A percentile compares a stretch with the other conserved stretches of the same genome.
phyloP scores from a whole-genome alignment of 2,329 filamentous ascomycete genomes.

The Ascochyta rabiei region DNA sequence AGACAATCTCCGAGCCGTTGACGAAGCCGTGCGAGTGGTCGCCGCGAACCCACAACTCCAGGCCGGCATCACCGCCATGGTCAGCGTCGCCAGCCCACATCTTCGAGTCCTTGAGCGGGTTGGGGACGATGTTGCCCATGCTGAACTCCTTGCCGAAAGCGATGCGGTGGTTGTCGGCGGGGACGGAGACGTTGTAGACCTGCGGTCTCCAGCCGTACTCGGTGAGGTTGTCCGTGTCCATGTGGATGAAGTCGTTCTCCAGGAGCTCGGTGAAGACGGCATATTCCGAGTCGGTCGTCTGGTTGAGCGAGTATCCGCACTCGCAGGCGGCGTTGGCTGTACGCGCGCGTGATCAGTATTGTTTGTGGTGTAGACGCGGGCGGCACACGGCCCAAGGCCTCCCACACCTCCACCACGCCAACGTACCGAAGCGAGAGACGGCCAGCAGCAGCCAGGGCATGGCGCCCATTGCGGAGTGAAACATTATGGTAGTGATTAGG shows the following conservation, averaged over 20 bases:
- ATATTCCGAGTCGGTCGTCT: slow-evolving; percentile 48
- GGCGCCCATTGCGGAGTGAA: slow-evolving; percentile 27
- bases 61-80: slow-evolving; percentile 50
- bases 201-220: slow-evolving; percentile 67
- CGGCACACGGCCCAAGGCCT: background rate
- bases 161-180: slow-evolving; percentile 62
- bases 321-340: slow-evolving; percentile 63
- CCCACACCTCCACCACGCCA: background rate
- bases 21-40: slow-evolving; percentile 58
- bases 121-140: slow-evolving; percentile 62
- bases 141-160: slow-evolving; percentile 69
- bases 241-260: slow-evolving; percentile 73
- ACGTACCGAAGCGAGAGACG: slow-evolving; percentile 42
- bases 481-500: slow-evolving; percentile 24
- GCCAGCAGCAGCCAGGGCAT: slow-evolving; percentile 39
- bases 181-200: slow-evolving; percentile 65
- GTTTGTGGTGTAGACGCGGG: background rate
- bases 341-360: slow-evolving; percentile 19
- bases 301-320: slow-evolving; percentile 70
- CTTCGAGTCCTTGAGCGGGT: slow-evolving; percentile 53
- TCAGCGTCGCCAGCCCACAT: slow-evolving; percentile 54
- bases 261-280: slow-evolving; percentile 71
- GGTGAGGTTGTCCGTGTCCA: slow-evolving; percentile 56
- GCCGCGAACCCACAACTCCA: slow-evolving; percentile 49
- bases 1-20: slow-evolving; percentile 68